Percentiles rank a stretch among this genome's conserved stretches.
Conservation (phyloP, 306 rosid genomes). For the Lupinus albus region DNA sequence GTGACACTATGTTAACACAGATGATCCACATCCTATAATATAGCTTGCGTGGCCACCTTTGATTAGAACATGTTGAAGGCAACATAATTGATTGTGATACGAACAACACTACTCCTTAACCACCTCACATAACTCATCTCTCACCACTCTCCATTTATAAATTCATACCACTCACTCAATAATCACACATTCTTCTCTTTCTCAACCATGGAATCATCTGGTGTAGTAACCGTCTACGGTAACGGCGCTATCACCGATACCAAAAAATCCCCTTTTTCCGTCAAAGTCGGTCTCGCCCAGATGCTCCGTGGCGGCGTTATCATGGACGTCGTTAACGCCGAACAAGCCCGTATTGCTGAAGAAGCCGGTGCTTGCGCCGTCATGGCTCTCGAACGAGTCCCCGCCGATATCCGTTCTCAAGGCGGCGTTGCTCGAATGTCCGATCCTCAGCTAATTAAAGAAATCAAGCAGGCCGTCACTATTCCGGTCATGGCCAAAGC, state of each 20-base stretch:
- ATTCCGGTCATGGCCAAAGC: slow-evolving; percentile 96
- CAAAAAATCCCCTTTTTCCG: slow-evolving; percentile 74
- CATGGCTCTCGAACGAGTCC: slow-evolving; percentile 87
- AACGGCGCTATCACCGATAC: slow-evolving; percentile 74
- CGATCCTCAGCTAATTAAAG: slow-evolving; percentile 83
- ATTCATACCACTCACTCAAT: background rate
- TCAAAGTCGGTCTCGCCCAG: slow-evolving; percentile 86
- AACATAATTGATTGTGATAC: background rate
- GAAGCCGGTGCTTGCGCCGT: slow-evolving; percentile 94
- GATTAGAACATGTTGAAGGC: background rate
- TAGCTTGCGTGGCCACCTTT: background rate
- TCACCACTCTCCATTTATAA: too few relatives aligned
- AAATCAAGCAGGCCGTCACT: slow-evolving; percentile 83
- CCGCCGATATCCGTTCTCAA: slow-evolving; percentile 79
- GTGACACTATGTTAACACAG: too few relatives aligned
- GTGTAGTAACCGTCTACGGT: slow-evolving; percentile 84
- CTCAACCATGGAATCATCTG: slow-evolving; percentile 69
- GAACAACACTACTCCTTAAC: background rate
- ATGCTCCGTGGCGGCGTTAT: slow-evolving; percentile 96
- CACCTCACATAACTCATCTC: background rate
- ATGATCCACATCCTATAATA: too few relatives aligned
- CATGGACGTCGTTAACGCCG: slow-evolving; percentile 92
- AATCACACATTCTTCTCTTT: too few relatives aligned
- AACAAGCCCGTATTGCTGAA: slow-evolving; percentile 86
- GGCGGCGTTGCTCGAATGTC: slow-evolving; percentile 91